phyloP scores from a whole-genome alignment of 2,329 filamentous ascomycete species.

The Sarocladiaceae sp. region DNA sequence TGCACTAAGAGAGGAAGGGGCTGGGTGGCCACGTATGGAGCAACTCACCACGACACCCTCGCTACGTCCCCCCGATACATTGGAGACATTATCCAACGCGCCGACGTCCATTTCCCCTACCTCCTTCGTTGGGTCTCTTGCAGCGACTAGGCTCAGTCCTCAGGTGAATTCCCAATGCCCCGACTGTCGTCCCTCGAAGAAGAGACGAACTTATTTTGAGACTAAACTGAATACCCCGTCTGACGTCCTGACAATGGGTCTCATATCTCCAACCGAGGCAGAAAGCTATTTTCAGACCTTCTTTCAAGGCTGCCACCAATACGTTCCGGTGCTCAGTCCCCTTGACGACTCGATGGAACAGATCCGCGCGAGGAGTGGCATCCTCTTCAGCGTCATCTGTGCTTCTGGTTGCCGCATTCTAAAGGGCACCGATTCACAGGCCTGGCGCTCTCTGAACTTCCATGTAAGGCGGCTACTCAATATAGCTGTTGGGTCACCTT shows the following conservation, averaged over 20 bases:
- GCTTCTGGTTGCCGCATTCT: constrained; percentile 43
- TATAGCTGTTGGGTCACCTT: constrained; percentile 21
- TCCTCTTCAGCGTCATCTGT: constrained; percentile 46
- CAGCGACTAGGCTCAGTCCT: not conserved
- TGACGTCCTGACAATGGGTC: constrained; percentile 17
- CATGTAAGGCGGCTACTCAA: constrained; percentile 38
- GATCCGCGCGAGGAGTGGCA: constrained; percentile 37
- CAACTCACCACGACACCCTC: not conserved
- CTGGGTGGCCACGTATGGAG: not conserved
- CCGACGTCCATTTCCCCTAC: not conserved
- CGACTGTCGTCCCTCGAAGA: not conserved
- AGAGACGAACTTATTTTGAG: constrained; percentile 15
- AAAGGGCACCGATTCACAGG: constrained; percentile 29
- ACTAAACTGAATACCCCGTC: constrained; percentile 10
- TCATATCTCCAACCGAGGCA: constrained; percentile 18
- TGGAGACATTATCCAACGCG: not conserved
- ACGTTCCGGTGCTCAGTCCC: constrained; percentile 21
- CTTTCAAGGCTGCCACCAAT: constrained; percentile 21
- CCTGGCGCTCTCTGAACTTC: constrained; percentile 35
- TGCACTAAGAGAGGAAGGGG: not conserved
- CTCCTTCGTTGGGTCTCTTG: no score
- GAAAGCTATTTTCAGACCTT: constrained; percentile 18
- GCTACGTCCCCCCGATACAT: not conserved
- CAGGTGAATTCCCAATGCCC: not conserved
- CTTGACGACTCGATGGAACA: constrained; percentile 36